Evolutionary conservation across 805 yeast species (phyloP).

Genomic region (Wickerhamiella dianesei): DNA sequence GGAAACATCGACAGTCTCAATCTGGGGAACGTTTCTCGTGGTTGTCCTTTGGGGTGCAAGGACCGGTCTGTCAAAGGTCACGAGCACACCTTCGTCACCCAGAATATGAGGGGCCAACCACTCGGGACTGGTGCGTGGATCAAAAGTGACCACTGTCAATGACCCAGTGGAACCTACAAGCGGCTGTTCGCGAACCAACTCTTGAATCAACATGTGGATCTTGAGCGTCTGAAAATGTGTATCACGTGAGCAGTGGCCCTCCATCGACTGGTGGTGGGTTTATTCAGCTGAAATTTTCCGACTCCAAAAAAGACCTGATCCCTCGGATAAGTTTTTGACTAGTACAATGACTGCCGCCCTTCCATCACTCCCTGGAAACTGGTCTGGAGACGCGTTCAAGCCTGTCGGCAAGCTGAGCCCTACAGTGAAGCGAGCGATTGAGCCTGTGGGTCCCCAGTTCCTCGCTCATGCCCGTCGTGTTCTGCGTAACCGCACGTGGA

Average conservation of each 20-base stretch:
- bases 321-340: no score
- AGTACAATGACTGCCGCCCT: background rate
- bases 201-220: background rate
- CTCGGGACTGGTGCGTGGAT: slow-evolving; percentile 20
- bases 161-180: background rate
- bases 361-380: background rate
- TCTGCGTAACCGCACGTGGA: slow-evolving; percentile 95
- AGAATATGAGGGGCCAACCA: slow-evolving; percentile 10
- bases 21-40: background rate
- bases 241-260: background rate
- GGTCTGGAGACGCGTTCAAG: slow-evolving; percentile 15
- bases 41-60: background rate
- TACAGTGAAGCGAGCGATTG: slow-evolving; percentile 48
- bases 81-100: background rate
- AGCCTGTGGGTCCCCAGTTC: slow-evolving; percentile 94
- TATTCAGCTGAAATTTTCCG: background rate
- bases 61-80: background rate
- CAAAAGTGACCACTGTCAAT: slow-evolving; percentile 17
- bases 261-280: background rate
- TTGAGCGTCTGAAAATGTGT: no score
- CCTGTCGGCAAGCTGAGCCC: slow-evolving; percentile 20
- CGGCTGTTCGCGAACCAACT: background rate
- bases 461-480: slow-evolving; percentile 94
- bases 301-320: no score
- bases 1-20: background rate